Percentiles rank a stretch among this genome's conserved stretches.
phyloP scores from a whole-genome alignment of 1,284 basidiomycete species.

The Cryptococcus depauperatus region DNA sequence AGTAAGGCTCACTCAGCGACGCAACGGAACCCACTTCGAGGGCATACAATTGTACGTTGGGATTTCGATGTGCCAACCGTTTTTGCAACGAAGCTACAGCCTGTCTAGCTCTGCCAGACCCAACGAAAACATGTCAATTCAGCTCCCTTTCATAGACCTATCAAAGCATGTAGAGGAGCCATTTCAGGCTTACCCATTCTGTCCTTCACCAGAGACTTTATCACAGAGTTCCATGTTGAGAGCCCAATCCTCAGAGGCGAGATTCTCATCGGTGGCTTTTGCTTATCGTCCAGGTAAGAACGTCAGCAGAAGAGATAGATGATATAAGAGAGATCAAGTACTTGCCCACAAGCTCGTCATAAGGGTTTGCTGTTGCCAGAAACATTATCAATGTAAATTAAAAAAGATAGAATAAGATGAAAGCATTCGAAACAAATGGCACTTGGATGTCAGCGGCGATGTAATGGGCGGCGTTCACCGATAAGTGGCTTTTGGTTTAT shows the following conservation, averaged over 20 bases:
- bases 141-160: neutral
- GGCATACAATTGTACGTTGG: slow-evolving; percentile 93
- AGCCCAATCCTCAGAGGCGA: slow-evolving; percentile 93
- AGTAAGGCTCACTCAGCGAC: neutral
- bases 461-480: too few relatives aligned
- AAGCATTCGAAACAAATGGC: too few relatives aligned
- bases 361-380: slow-evolving; percentile 57
- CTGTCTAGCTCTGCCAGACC: slow-evolving; percentile 62
- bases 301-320: neutral
- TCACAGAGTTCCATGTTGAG: slow-evolving; percentile 91
- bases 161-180: too few relatives aligned
- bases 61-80: slow-evolving; percentile 84
- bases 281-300: slow-evolving; percentile 46
- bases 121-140: neutral
- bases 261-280: slow-evolving; percentile 91
- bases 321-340: slow-evolving; percentile 16
- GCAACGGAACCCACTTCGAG: slow-evolving; percentile 49
- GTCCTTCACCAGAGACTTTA: slow-evolving; percentile 83
- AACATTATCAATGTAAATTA: slow-evolving; percentile 41
- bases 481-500: too few relatives aligned
- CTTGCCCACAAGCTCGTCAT: slow-evolving; percentile 89
- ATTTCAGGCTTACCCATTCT: slow-evolving; percentile 63
- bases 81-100: slow-evolving; percentile 80
- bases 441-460: too few relatives aligned
- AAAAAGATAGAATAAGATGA: neutral